These are phyloP conservation scores for Candida rishiriensis DNA, from an alignment of 805 yeast genomes.

Conservation along the genomic window DNA sequence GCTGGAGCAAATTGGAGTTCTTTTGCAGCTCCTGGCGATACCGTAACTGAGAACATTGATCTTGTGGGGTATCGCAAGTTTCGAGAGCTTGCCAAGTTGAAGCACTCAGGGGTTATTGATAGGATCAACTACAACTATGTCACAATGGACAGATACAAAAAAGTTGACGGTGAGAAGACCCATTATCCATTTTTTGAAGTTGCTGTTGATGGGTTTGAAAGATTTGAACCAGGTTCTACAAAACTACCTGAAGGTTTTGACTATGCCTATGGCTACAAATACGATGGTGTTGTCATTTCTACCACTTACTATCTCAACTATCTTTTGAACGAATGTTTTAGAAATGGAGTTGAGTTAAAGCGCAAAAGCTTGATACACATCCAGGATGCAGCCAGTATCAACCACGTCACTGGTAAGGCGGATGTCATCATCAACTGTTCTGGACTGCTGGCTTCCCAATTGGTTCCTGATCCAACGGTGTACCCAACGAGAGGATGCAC, in stretches of 20 bases:
- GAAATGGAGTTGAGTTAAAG: conserved; percentile 38
- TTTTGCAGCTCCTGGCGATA: conserved; percentile 44
- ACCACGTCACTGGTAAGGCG: conserved; percentile 36
- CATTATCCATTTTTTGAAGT: conserved; percentile 47
- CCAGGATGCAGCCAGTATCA: conserved; percentile 44
- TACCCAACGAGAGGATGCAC: conserved; percentile 61
- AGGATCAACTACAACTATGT: conserved; percentile 16
- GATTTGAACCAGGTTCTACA: conserved; percentile 19
- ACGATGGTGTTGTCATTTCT: conserved; percentile 31
- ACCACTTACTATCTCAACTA: conserved; percentile 27
- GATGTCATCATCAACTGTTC: conserved; percentile 54
- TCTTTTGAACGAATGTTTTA: conserved; percentile 35
- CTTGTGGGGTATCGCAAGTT: conserved; percentile 44
- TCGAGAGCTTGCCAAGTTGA: conserved; percentile 38
- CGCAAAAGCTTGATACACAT: conserved; percentile 40
- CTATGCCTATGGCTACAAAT: conserved; percentile 38
- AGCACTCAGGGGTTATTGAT: conserved; percentile 48
- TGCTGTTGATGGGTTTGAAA: conserved; percentile 37
- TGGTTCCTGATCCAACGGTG: conserved; percentile 39
- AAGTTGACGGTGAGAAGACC: conserved; percentile 7
- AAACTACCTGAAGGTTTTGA: conserved; percentile 35
- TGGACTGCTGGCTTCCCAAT: conserved; percentile 44
- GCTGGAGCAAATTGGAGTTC: conserved; percentile 75
- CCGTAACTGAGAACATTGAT: conserved; percentile 36
- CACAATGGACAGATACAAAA: conserved; percentile 15